A percentile compares a stretch with the other conserved stretches of the same genome.
Conservation (phyloP, 345 rosid species). For the Aquilaria sinensis region DNA sequence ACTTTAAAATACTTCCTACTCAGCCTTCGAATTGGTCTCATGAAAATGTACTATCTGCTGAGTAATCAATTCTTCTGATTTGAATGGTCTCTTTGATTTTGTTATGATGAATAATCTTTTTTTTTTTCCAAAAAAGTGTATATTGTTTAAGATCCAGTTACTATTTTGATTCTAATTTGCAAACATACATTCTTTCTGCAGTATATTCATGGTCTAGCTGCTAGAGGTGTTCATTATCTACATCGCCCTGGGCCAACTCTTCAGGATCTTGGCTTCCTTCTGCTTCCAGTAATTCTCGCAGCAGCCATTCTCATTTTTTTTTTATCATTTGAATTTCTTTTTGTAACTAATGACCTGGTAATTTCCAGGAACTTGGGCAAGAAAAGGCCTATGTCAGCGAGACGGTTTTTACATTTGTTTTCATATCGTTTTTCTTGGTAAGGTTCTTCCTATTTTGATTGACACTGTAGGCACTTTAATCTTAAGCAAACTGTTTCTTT, state of each 20-base stretch:
- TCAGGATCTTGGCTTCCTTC: slow-evolving; percentile 80
- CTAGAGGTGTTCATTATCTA: slow-evolving; percentile 89
- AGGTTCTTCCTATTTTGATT: slow-evolving; percentile 18
- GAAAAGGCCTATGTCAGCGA: slow-evolving; percentile 92
- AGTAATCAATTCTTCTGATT: no score
- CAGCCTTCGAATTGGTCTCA: no score
- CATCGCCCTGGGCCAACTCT: slow-evolving; percentile 85
- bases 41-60: no score
- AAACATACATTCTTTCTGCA: slow-evolving; percentile 23
- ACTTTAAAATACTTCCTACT: no score
- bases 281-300: slow-evolving; percentile 69
- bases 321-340: slow-evolving; percentile 1
- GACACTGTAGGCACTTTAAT: neutral
- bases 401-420: slow-evolving; percentile 59
- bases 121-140: neutral
- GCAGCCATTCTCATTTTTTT: neutral
- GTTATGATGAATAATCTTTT: neutral
- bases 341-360: slow-evolving; percentile 11
- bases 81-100: neutral
- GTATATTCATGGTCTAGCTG: slow-evolving; percentile 91
- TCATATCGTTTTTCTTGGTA: slow-evolving; percentile 73
- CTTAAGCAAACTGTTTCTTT: neutral
- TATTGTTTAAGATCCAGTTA: neutral
- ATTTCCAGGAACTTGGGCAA: slow-evolving; percentile 84
- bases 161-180: neutral